Conservation (phyloP, 768 basidiomycete species). For the Phaeotremella skinneri region DNA sequence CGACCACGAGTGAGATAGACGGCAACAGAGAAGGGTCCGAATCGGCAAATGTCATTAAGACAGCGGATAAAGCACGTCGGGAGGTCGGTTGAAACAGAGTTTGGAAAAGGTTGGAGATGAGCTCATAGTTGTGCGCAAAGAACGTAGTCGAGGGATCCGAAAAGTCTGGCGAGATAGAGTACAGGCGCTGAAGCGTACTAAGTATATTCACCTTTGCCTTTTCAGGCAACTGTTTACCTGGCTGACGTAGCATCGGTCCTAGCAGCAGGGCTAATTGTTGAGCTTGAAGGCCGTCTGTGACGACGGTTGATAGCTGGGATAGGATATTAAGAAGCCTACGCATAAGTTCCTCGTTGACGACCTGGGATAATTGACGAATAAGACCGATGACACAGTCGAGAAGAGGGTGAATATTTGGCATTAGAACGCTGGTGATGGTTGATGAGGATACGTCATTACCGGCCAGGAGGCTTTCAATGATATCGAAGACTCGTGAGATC, state of each 20-base stretch:
- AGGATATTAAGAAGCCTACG: constrained; percentile 81
- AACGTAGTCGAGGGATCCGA: constrained; percentile 35
- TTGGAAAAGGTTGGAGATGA: constrained; percentile 76
- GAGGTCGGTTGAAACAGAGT: constrained; percentile 68
- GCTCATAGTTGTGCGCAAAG: constrained; percentile 44
- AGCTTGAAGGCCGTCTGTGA: constrained; percentile 69
- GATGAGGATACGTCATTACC: constrained; percentile 62
- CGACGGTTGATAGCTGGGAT: constrained; percentile 72
- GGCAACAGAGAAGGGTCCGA: constrained; percentile 56
- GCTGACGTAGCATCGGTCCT: constrained; percentile 73
- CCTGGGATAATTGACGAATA: constrained; percentile 62
- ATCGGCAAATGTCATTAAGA: constrained; percentile 60
- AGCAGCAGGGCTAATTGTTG: constrained; percentile 69
- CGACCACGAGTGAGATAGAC: constrained; percentile 61
- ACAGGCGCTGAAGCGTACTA: constrained; percentile 62
- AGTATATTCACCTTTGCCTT: constrained; percentile 80
- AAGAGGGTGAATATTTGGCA: constrained; percentile 59
- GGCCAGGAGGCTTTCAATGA: constrained; percentile 65
- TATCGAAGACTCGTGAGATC: constrained; percentile 75
- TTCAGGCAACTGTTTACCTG: constrained; percentile 73
- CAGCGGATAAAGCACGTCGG: constrained; percentile 65
- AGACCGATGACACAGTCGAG: constrained; percentile 69
- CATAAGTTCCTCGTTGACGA: constrained; percentile 56
- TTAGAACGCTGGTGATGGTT: constrained; percentile 64
- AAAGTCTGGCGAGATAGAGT: constrained; percentile 60